Base-by-base conservation (phyloP, 208 protist genomes). In the Trypanosoma caninum region DNA sequence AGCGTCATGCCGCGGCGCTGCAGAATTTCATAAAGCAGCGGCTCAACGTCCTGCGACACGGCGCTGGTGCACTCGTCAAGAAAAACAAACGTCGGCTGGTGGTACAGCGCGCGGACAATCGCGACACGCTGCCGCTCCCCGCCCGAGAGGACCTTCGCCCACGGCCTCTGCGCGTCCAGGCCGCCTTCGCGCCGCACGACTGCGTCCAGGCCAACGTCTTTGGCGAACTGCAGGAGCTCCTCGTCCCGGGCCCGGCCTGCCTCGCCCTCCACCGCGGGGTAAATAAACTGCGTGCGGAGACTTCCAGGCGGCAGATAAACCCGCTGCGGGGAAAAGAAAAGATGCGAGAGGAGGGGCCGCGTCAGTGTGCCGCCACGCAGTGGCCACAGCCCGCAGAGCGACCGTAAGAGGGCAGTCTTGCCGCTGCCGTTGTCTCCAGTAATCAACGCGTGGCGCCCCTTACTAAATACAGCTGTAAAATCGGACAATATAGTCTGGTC, bases 61-160 rank as follows among this genome's bases (percentile, higher is more conserved):
- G 88, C 89, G 58, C 82, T 93, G 6, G 93, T 97, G 72, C 87
- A 94, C 53, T 97, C 93, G 61, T 97, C 93, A 11, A 97, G 72
- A 50, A 96, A 77, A 2, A 80, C 89, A 67, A 96, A 97, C 11
- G 64, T 51, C 0, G 93, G 87, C 5, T 65, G 63, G 54, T 96
- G 89, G 28, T 80, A 66, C n/a, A 95, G 44, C 6, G 94, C 76
- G 4, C 90, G 80, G 27, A 91, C 78, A 16, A 97, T 53, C 13
- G 81, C 86, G 30, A 97, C 66, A 14, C 93, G 80, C 71, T 97
- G 93, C 35, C 80, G 66, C 62, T 97, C 93, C 16, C 93, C 93
- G 34, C 89, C 87, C 0, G 92, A 97, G 22, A 97, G 74, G 11
- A 94, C 76, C 44, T 93, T 74, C 20, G 86, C 60, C 89, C 92